Base-by-base conservation (phyloP, 2,329 filamentous ascomycete genomes). In the Neocatenulostroma microsporum region DNA sequence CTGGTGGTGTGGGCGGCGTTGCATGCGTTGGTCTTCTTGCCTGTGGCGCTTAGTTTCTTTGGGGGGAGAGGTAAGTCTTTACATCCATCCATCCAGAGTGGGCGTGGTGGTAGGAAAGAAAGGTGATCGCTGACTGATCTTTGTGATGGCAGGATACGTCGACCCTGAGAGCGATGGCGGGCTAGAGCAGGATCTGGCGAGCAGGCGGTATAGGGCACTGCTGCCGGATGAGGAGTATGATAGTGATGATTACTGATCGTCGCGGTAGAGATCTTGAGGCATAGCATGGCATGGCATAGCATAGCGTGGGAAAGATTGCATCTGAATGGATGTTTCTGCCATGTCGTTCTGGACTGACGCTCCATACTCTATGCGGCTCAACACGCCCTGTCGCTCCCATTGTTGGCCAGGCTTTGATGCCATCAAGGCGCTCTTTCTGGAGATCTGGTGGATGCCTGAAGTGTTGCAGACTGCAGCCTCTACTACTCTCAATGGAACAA, bases 1-100 rank as follows among this genome's bases (percentile, higher is more conserved):
- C 74, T 98, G 37, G 88, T 98, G 9, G 60, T 93, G 8, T 89
- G 94, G 60, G 93, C 88, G 3, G 85, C 85, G 6, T 73, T 80
- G 8, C 91, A 98, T 60, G 86, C 91, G 1, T 69, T 98, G 31
- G 74, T 98, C 6, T 94, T 96, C 60, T 67, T 98, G 51, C 91
- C 91, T 0, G 91, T 96, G 1, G 82, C 84, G 2, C 69, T 98
- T 47, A 93, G 84, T 55, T 69, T 95, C 33, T 72, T 84, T 34
- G 91, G 91, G 13, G 91, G 91, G 1, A 76, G 81, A 48, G 88
- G 73, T 76, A 61, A 56, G 68, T 63, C 17, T 10, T n/a, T n/a
- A n/a, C n/a, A n/a, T 26, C 24, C 35, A 23, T 11, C 18, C 21
- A 19, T n/a, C 36, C 10, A 17, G 11, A 23, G 9, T 19, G 26